These are phyloP conservation scores for Acrodontium crateriforme DNA, from an alignment of 2,329 filamentous ascomycete genomes.

Conservation along the genomic window DNA sequence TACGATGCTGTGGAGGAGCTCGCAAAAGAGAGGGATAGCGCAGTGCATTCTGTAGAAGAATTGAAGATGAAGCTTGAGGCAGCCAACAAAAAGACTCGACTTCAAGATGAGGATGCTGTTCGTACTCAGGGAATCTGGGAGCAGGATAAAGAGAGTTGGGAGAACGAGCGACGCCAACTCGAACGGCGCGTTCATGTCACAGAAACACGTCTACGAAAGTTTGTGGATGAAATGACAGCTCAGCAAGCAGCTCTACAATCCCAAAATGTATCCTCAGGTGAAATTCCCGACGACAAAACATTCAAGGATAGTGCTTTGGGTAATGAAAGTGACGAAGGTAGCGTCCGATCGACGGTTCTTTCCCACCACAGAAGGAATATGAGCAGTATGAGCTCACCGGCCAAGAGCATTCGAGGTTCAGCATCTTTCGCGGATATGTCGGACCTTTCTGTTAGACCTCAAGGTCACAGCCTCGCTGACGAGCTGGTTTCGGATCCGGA, in stretches of 20 bases:
- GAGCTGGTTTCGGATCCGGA: constrained; percentile 81
- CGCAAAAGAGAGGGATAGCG: constrained; percentile 72
- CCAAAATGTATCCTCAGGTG: constrained; percentile 17
- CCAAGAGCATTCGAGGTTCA: constrained; percentile 10
- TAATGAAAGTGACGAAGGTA: constrained; percentile 53
- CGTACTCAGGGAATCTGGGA: constrained; percentile 69
- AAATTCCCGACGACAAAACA: constrained; percentile 42
- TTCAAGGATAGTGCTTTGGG: constrained; percentile 44
- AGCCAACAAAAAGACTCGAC: constrained; percentile 61
- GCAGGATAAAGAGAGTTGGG: constrained; percentile 72
- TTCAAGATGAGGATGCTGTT: constrained; percentile 70
- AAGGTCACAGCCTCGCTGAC: constrained; percentile 70
- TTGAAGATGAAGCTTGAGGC: constrained; percentile 63
- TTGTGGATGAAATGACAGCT: constrained; percentile 74
- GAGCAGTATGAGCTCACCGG: constrained; percentile 19
- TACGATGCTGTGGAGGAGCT: constrained; percentile 75
- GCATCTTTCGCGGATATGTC: constrained; percentile 15
- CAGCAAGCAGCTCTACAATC: constrained; percentile 40
- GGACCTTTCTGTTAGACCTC: constrained; percentile 45
- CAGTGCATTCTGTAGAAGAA: constrained; percentile 54
- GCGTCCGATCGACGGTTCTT: constrained; percentile 40
- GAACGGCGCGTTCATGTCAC: constrained; percentile 84
- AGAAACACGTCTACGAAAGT: constrained; percentile 67
- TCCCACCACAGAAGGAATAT: constrained; percentile 19
- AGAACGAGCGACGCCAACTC: constrained; percentile 64